Percentiles rank a stretch among this genome's conserved stretches.
phyloP scores from a whole-genome alignment of 768 basidiomycete genomes.

The Suillus decipiens region DNA sequence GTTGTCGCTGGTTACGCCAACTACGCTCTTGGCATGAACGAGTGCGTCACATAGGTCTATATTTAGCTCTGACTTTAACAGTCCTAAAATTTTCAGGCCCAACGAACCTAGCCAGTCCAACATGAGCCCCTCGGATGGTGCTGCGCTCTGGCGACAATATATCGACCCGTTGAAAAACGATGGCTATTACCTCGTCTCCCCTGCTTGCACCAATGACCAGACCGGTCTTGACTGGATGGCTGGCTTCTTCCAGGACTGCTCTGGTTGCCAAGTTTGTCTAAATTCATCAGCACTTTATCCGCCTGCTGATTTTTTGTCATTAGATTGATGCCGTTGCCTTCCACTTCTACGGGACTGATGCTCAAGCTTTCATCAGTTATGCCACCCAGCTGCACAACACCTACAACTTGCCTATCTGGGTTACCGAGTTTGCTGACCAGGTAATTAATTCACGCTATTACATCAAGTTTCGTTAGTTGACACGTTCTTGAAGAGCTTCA shows the following conservation, averaged over 20 bases:
- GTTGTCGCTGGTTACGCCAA: constrained; percentile 55
- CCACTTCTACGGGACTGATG: constrained; percentile 68
- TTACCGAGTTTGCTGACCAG: constrained; percentile 76
- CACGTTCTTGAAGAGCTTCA: constrained; percentile 49
- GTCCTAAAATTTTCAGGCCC: constrained; percentile 48
- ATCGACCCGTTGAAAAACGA: constrained; percentile 54
- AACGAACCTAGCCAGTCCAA: constrained; percentile 64
- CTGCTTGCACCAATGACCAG: constrained; percentile 66
- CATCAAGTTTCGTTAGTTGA: constrained; percentile 8
- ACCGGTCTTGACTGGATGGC: constrained; percentile 65
- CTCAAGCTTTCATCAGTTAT: constrained; percentile 53
- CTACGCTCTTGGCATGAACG: constrained; percentile 65
- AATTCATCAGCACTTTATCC: background rate
- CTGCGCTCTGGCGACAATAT: constrained; percentile 58
- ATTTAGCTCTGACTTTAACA: constrained; percentile 11
- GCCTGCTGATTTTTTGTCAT: constrained; percentile 5
- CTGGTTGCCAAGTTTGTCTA: constrained; percentile 51
- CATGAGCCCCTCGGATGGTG: constrained; percentile 52
- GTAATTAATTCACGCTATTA: constrained; percentile 29
- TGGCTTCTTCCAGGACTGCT: constrained; percentile 55
- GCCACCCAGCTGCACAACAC: constrained; percentile 45
- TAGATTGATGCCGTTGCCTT: constrained; percentile 59
- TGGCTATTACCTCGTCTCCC: constrained; percentile 63
- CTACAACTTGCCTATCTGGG: constrained; percentile 49
- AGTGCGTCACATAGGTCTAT: constrained; percentile 47